These are phyloP conservation scores for Fagus crenata DNA, from an alignment of 306 rosid genomes.

Conservation along the genomic window DNA sequence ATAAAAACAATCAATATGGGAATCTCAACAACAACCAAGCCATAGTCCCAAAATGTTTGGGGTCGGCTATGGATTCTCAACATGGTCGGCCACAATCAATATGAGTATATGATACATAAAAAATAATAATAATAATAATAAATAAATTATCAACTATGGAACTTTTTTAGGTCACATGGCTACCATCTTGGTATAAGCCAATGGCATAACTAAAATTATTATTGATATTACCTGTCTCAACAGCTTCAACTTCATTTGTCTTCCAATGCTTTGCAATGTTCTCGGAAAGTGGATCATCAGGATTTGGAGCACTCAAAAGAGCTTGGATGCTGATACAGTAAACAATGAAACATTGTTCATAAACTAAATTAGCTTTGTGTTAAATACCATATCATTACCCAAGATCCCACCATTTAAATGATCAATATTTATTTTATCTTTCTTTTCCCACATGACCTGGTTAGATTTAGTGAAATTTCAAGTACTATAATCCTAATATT, in stretches of 20 bases:
- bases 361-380: neutral
- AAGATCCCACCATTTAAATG: neutral
- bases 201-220: neutral
- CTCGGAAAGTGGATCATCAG: conserved; percentile 97
- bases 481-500: neutral
- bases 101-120: neutral
- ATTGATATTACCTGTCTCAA: conserved; percentile 70
- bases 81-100: neutral
- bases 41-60: too few relatives aligned
- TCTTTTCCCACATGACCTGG: neutral
- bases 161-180: conserved; percentile 9
- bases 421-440: neutral
- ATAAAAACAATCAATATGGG: too few relatives aligned
- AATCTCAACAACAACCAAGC: too few relatives aligned
- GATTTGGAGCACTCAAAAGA: conserved; percentile 96
- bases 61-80: too few relatives aligned
- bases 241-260: conserved; percentile 83
- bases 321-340: conserved; percentile 74
- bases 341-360: conserved; percentile 11
- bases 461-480: neutral
- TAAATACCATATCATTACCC: neutral
- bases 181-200: neutral
- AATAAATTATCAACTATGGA: neutral
- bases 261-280: conserved; percentile 98
- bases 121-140: neutral